phyloP scores from a whole-genome alignment of 768 basidiomycete species.

The Lentinula lateritia region DNA sequence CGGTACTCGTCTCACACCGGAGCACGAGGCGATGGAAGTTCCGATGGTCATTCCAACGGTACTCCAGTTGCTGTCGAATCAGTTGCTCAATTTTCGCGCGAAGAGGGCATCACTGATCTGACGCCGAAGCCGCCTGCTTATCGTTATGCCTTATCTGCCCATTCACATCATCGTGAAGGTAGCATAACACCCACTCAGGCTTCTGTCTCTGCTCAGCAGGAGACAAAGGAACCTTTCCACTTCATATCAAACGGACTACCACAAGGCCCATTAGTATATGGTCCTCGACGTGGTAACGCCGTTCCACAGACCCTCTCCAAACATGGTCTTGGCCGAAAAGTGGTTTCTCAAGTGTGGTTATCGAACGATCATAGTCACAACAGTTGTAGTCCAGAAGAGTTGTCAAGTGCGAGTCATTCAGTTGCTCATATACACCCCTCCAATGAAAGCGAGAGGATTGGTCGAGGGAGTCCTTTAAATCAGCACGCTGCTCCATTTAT shows the following conservation, averaged over 20 bases:
- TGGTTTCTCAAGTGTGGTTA: no score
- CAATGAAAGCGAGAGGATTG: neutral
- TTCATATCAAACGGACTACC: no score
- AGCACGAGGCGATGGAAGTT: neutral
- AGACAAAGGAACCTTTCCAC: no score
- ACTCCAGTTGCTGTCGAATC: neutral
- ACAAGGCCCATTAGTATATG: neutral
- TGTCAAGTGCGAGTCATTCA: no score
- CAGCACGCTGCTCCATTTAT: neutral
- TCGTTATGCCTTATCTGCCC: neutral
- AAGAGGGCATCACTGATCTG: neutral
- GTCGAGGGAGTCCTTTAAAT: neutral
- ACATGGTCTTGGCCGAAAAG: neutral
- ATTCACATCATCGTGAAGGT: neutral
- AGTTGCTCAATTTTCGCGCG: neutral
- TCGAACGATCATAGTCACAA: no score
- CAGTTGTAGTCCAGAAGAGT: no score
- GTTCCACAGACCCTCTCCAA: neutral
- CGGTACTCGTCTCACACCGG: neutral
- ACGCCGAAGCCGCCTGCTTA: neutral
- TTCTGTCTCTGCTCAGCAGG: no score
- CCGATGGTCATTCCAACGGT: neutral
- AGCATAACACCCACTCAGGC: neutral
- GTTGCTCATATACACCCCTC: no score
- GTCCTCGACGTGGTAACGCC: neutral